A percentile compares a stretch with the other conserved stretches of the same genome.
Evolutionary conservation across 2,329 filamentous ascomycete genomes (phyloP).

Genomic region (Colletotrichum lupini): DNA sequence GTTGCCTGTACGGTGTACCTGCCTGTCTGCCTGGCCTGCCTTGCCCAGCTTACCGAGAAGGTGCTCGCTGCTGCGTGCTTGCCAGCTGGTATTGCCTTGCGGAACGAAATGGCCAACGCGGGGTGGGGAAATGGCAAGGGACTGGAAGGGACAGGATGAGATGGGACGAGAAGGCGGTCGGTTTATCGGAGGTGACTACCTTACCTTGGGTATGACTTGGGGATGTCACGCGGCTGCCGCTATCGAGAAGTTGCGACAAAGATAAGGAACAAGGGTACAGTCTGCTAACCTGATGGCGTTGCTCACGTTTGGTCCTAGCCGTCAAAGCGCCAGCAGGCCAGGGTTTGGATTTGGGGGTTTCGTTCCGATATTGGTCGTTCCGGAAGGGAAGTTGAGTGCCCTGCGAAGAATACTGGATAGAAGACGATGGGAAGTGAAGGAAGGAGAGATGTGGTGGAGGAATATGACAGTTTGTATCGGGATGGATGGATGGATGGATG

Average conservation of each 20-base stretch:
- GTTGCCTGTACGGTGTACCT: slow-evolving; percentile 1
- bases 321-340: slow-evolving; percentile 18
- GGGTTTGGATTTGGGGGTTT: not conserved
- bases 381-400: not conserved
- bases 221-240: slow-evolving; percentile 31
- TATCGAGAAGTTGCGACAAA: slow-evolving; percentile 24
- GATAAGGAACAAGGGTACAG: slow-evolving; percentile 29
- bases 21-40: not conserved
- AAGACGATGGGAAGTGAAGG: not conserved
- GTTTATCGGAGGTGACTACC: slow-evolving; percentile 28
- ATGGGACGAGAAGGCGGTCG: slow-evolving; percentile 25
- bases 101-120: not conserved
- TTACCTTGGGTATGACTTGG: slow-evolving; percentile 7
- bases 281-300: slow-evolving; percentile 31
- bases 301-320: slow-evolving; percentile 9
- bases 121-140: slow-evolving; percentile 22
- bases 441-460: not conserved
- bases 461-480: slow-evolving; percentile 2
- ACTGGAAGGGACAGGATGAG: slow-evolving; percentile 24
- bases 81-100: slow-evolving; percentile 12
- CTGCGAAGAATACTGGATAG: not conserved
- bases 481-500: not conserved
- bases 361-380: not conserved
- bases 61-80: slow-evolving; percentile 15
- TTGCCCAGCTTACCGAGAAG: not conserved